A percentile compares a stretch with the other conserved stretches of the same genome.
Conservation (phyloP, 2,329 filamentous ascomycete species). For the Trichoderma lentiforme region DNA sequence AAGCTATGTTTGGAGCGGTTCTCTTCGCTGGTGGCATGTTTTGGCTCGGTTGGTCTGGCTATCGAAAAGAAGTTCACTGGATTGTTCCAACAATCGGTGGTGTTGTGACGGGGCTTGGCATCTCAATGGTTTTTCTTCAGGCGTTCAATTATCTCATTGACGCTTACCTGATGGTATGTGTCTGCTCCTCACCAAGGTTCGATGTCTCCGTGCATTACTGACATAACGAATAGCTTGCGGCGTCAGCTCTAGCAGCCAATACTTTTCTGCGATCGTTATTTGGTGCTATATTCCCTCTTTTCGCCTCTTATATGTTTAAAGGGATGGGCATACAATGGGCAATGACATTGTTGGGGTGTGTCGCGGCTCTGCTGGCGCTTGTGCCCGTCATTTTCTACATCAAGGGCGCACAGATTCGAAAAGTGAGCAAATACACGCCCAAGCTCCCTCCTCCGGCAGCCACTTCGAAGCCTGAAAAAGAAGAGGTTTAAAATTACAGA, state of each 20-base stretch:
- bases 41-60: not conserved
- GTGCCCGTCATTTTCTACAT: not conserved
- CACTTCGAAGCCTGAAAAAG: not conserved
- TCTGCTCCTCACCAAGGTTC: not conserved
- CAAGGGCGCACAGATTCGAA: not conserved
- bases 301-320: not conserved
- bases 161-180: not conserved
- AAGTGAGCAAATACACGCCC: not conserved
- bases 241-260: not conserved
- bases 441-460: not conserved
- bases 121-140: constrained; percentile 2
- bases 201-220: not conserved
- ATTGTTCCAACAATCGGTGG: not conserved
- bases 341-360: not conserved
- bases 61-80: not conserved
- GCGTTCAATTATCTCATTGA: not conserved
- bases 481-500: not conserved
- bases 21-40: constrained; percentile 5
- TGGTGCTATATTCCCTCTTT: not conserved
- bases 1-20: not conserved
- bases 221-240: not conserved
- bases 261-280: not conserved
- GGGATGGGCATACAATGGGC: not conserved
- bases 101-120: not conserved
- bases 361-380: not conserved